These are phyloP conservation scores for Phytophthora foliorum DNA, from an alignment of 352 stramenopile genomes.

Conservation along the genomic window DNA sequence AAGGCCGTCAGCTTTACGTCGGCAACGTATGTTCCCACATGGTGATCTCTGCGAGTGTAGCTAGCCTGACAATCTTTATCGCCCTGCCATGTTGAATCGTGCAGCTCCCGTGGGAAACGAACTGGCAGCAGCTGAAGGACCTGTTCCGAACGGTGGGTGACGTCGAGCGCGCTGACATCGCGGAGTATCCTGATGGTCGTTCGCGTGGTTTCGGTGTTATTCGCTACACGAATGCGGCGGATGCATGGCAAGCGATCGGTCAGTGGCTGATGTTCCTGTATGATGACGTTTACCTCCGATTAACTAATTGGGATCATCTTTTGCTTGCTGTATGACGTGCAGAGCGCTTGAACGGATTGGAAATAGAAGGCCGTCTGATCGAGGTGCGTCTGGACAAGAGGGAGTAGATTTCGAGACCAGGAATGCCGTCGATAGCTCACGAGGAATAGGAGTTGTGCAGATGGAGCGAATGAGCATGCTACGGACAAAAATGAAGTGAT, in stretches of 20 bases:
- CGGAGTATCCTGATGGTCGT: slow-evolving; percentile 62
- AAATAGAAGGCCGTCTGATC: slow-evolving; percentile 75
- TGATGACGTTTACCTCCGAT: neutral
- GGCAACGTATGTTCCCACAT: slow-evolving; percentile 67
- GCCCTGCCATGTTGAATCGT: neutral
- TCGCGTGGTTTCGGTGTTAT: slow-evolving; percentile 82
- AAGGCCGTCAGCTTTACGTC: slow-evolving; percentile 72
- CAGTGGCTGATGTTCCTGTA: slow-evolving; percentile 20
- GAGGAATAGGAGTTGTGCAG: slow-evolving; percentile 30
- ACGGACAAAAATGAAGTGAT: slow-evolving; percentile 24
- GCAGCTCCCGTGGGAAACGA: slow-evolving; percentile 75
- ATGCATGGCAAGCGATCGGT: slow-evolving; percentile 77
- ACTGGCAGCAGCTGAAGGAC: slow-evolving; percentile 78
- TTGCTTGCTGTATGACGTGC: slow-evolving; percentile 2
- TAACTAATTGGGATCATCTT: slow-evolving; percentile 3
- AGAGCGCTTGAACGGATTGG: slow-evolving; percentile 73
- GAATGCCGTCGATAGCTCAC: slow-evolving; percentile 6
- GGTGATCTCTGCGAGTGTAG: too few species aligned
- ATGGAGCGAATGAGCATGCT: slow-evolving; percentile 25
- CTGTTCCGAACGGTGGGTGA: slow-evolving; percentile 70
- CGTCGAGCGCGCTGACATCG: slow-evolving; percentile 76
- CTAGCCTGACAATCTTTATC: neutral
- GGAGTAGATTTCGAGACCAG: slow-evolving; percentile 35
- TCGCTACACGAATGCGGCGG: slow-evolving; percentile 57
- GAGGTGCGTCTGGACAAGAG: slow-evolving; percentile 76